Evolutionary conservation across 176 grass and related monocot species (phyloP), one percentile per base, ranked within the genome.

Genomic region (Phragmites australis): DNA sequence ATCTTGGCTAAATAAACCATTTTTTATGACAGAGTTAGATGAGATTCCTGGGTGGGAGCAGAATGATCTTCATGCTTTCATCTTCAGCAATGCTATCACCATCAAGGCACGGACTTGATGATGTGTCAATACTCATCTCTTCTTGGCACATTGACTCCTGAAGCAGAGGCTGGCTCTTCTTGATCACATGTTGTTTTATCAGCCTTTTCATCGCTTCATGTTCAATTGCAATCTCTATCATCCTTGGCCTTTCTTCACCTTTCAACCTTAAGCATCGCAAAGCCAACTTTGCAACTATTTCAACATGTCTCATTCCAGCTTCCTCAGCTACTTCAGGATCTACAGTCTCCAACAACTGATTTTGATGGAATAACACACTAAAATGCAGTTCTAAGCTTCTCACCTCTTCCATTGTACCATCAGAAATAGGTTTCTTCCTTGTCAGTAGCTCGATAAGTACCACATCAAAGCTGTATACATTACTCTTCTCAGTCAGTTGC

Each of bases 381-480:
- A 93, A 93, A 52, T 74, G 76, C 19, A 66, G 19, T 0, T 81
- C 84, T 63, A 93, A 71, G 75, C 75, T 93, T 86, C 84, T 86
- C 31, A 67, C 68, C 17, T 76, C 62, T 0, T 74, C 78, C 0
- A 14, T 41, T 17, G 42, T 39, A 14, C 26, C 23, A 43, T 74
- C 65, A 16, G 49, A 90, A 59, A 90, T 65, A 32, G 91, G 85
- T 18, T 83, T 88, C 75, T 90, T 57, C 43, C 81, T 78, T 8
- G 85, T 90, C n/a, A 90, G 0, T 17, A 93, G 73, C 72, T 88
- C 91, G 1, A 83, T 59, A 3, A 93, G 68, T 0, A 90, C 88
- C 18, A 93, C 91, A 4, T 88, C 88, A 8, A 93, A 93, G 72
- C 91, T 93, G 60, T 93, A 93, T 2, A 93, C 90, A 21, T 93